Base-by-base conservation (phyloP, 192 early-diverging fungal genomes). In the Mortierella hygrophila region DNA sequence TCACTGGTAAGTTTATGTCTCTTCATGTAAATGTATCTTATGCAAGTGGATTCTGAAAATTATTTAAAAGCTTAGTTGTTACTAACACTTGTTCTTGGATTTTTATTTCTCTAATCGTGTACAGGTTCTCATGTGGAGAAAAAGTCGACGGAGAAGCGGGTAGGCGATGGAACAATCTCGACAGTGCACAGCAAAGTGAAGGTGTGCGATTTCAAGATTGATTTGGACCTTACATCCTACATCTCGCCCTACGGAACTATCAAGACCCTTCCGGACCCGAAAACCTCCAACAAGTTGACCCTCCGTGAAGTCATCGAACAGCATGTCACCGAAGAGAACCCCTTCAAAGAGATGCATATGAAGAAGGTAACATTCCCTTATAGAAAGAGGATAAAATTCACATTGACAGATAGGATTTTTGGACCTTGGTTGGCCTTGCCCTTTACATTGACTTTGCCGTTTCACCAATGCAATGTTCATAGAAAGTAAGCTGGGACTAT, bases 331-430 rank as follows among this genome's bases (percentile, higher is more conserved):
- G 70, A 88, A n/a, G 77, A 88, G 18, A 89, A 85, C 68, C 63
- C 68, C 4, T 82, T 89, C 49, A 89, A 89, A 60, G 85, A 89
- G 55, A 65, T 89, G 29, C 70, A 79, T n/a, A 87, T 89, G 82
- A 68, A 80, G 38, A 89, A 89, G 82, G 79, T 85, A 79, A 49
- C 44, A 15, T 46, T 46, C 13, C 15, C 11, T 46, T 15, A 15
- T 13, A 46, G 13, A 0, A 46, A 46, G 13, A 0, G 15, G 13
- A 46, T 15, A 44, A 46, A 46, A 46, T 13, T 15, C 0, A 3
- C 44, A 15, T 46, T 46, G 11, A 46, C 11, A 46, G 44, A 46
- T 46, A 2, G 13, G 44, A 29, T 18, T 75, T 38, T 16, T 37
- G 35, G 11, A 44, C 3, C 10, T 35, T 76, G 55, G 40, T 0